phyloP scores from a whole-genome alignment of 2,329 filamentous ascomycete genomes.

The Penicillium rolfsii region DNA sequence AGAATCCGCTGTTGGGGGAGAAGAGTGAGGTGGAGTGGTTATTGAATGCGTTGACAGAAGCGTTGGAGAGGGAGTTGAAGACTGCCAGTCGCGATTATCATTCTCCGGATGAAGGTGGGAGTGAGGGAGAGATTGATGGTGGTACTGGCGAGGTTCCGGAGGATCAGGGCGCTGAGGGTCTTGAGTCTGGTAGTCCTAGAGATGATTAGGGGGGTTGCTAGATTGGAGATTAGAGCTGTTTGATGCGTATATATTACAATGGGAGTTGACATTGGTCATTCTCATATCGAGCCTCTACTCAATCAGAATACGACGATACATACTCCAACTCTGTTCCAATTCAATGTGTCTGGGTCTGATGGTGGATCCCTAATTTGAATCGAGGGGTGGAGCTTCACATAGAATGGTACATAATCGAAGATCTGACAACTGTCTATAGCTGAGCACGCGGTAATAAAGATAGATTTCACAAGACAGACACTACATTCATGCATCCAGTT shows the following conservation, averaged over 20 bases:
- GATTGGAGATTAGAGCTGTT: neutral
- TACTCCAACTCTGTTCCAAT: too few species aligned
- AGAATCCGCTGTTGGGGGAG: conserved; percentile 45
- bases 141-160: neutral
- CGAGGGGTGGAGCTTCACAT: too few species aligned
- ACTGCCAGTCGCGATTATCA: conserved; percentile 30
- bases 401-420: too few species aligned
- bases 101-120: conserved; percentile 1
- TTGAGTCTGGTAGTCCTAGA: neutral
- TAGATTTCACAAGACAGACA: too few species aligned
- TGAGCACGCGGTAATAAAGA: too few species aligned
- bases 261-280: too few species aligned
- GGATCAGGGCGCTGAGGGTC: neutral
- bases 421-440: too few species aligned
- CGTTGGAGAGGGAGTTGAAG: conserved; percentile 44
- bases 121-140: neutral
- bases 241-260: neutral
- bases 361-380: too few species aligned
- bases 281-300: too few species aligned
- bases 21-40: conserved; percentile 51
- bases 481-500: too few species aligned
- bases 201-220: conserved; percentile 15
- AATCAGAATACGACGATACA: too few species aligned
- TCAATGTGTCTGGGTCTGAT: too few species aligned
- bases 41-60: conserved; percentile 43